Evolutionary conservation across 1,284 basidiomycete genomes (phyloP).

Genomic region (Boletellus dicymbophilus): DNA sequence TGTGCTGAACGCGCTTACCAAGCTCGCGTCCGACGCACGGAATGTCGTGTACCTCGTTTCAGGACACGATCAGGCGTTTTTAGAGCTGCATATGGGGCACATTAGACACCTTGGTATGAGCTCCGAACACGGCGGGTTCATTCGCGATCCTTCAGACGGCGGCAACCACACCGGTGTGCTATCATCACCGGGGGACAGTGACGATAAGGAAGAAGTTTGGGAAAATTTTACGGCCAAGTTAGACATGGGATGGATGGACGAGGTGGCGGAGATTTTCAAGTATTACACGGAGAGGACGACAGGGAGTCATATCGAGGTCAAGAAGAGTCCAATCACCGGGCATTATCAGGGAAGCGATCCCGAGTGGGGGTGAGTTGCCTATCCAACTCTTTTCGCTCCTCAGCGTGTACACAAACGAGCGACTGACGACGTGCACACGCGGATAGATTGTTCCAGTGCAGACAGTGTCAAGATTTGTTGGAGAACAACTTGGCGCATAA

Average conservation of each 20-base stretch:
- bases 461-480: slow-evolving; percentile 94
- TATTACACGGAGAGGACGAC: slow-evolving; percentile 97
- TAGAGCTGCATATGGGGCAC: slow-evolving; percentile 91
- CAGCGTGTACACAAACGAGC: neutral
- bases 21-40: slow-evolving; percentile 75
- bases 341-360: slow-evolving; percentile 95
- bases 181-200: too few relatives aligned
- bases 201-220: slow-evolving; percentile 55
- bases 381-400: slow-evolving; percentile 1
- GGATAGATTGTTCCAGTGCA: slow-evolving; percentile 85
- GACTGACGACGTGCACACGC: too few relatives aligned
- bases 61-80: slow-evolving; percentile 92
- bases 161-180: slow-evolving; percentile 1
- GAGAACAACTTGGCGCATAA: slow-evolving; percentile 91
- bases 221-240: slow-evolving; percentile 87
- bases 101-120: slow-evolving; percentile 85
- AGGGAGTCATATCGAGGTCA: slow-evolving; percentile 95
- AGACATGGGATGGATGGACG: slow-evolving; percentile 98
- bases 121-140: slow-evolving; percentile 96
- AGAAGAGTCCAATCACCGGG: slow-evolving; percentile 98
- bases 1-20: slow-evolving; percentile 77
- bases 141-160: slow-evolving; percentile 64
- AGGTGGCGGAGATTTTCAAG: slow-evolving; percentile 94
- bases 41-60: slow-evolving; percentile 98
- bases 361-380: slow-evolving; percentile 82